Base-by-base conservation (phyloP, 176 grass and related monocot genomes). In the Hsuehochloa calcarea region DNA sequence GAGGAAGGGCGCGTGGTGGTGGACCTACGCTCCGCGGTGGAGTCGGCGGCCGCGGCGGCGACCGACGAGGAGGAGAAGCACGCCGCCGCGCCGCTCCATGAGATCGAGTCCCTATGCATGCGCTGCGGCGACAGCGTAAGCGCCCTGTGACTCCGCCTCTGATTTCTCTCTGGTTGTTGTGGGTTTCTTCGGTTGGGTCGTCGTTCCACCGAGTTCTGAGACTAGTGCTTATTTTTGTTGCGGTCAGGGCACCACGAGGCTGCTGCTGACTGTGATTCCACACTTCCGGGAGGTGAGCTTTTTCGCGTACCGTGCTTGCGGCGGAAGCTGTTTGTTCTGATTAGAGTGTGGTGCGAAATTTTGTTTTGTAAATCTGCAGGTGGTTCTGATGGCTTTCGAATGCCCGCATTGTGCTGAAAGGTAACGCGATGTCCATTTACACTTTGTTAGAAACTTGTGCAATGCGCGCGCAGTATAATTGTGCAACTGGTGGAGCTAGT, bases 71-170 rank as follows among this genome's bases (percentile, higher is more conserved):
- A 89, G 0, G 89, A 85, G 5, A 17, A 77, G 26, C 86, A 87
- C 26, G 85, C 82, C 66, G 40, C 87, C 3, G 55, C 22, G n/a
- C 91, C 96, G 59, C 85, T 98, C 47, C 89, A 93, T 64, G 66
- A 95, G 85, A 89, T 93, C 5, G 96, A 95, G 77, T 93, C 93
- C 64, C 96, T 98, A 31, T 93, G 91, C 89, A 98, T 93, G 96
- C 87, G 89, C 60, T 95, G 96, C 76, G 76, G 83, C 47, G 69
- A 93, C 56, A 98, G 92, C 89, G 96, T 95, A 82, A 93, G 82
- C 22, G 40, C 26, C 56, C 65, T 40, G 1, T 47, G 19, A 40
- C 13, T 37, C 25, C 74, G 0, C 5, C 40, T 25, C 10, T 35
- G 0, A 29, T 63, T 31, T 59, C 44, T 23, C 67, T 38, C 15